Evolutionary conservation across 139 green algal genomes (phyloP).

Genomic region (Coccomyxa sp.): DNA sequence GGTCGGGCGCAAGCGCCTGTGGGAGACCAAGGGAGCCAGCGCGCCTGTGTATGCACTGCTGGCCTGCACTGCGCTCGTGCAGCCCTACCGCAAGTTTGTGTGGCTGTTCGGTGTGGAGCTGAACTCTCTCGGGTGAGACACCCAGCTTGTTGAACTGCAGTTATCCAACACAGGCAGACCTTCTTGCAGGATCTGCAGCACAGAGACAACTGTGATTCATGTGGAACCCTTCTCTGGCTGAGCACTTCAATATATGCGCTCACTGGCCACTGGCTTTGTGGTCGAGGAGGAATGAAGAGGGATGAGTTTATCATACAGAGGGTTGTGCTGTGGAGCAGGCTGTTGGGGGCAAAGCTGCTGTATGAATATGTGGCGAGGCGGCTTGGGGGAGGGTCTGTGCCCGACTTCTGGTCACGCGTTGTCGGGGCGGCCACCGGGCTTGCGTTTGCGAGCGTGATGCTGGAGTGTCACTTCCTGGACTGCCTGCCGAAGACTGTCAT

Average conservation of each 20-base stretch:
- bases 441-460: not conserved
- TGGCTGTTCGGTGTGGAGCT: conserved; percentile 4
- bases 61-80: not conserved
- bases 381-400: not conserved
- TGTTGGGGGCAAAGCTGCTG: conserved; percentile 7
- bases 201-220: too few species aligned
- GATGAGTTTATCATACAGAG: too few species aligned
- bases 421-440: not conserved
- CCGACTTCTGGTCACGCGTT: not conserved
- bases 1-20: not conserved
- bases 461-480: not conserved
- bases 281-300: too few species aligned
- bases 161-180: too few species aligned
- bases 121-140: not conserved
- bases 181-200: too few species aligned
- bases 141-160: not conserved
- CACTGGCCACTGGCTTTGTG: too few species aligned
- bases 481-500: conserved; percentile 1
- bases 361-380: not conserved
- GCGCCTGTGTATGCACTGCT: conserved; percentile 2
- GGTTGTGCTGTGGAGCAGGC: not conserved
- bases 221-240: too few species aligned
- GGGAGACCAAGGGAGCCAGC: not conserved
- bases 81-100: conserved; percentile 8
- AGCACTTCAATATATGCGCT: too few species aligned